Evolutionary conservation across 1,139 yeast species (phyloP).

Genomic region (Kodamaea anthophila): DNA sequence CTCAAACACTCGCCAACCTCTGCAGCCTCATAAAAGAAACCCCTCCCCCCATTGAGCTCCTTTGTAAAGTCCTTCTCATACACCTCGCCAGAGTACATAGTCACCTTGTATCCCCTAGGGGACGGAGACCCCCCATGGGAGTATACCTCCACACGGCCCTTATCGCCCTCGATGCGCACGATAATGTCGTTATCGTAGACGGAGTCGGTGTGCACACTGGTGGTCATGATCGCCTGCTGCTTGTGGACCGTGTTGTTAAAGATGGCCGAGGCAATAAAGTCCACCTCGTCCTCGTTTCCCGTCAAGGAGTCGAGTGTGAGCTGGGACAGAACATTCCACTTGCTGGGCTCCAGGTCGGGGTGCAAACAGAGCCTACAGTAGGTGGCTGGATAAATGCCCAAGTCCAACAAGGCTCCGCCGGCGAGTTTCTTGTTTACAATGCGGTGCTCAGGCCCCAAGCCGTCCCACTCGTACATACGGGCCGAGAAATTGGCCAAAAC

Average conservation of each 20-base stretch:
- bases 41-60: slow-evolving; percentile 14
- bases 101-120: slow-evolving; percentile 10
- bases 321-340: slow-evolving; percentile 15
- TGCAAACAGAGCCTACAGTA: slow-evolving; percentile 39
- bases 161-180: slow-evolving; percentile 15
- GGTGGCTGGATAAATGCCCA: slow-evolving; percentile 55
- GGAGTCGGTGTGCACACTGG: slow-evolving; percentile 14
- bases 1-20: slow-evolving; percentile 14
- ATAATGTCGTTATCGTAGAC: slow-evolving; percentile 9
- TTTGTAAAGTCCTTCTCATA: slow-evolving; percentile 8
- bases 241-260: slow-evolving; percentile 15
- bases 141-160: slow-evolving; percentile 12
- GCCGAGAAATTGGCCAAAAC: slow-evolving; percentile 36
- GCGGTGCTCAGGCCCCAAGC: slow-evolving; percentile 11
- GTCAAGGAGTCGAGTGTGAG: slow-evolving; percentile 15
- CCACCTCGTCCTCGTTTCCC: slow-evolving; percentile 14
- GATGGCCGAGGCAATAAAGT: slow-evolving; percentile 14
- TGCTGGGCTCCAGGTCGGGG: slow-evolving; percentile 15
- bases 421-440: slow-evolving; percentile 43
- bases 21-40: slow-evolving; percentile 15
- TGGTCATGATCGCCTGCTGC: slow-evolving; percentile 16
- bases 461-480: slow-evolving; percentile 21
- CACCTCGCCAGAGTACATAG: slow-evolving; percentile 8
- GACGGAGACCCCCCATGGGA: slow-evolving; percentile 14
- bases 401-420: slow-evolving; percentile 57